Percentiles rank a stretch among this genome's conserved stretches.
These are phyloP conservation scores for Parasitella parasitica DNA, from an alignment of 371 early-diverging fungal genomes.

Conservation along the genomic window DNA sequence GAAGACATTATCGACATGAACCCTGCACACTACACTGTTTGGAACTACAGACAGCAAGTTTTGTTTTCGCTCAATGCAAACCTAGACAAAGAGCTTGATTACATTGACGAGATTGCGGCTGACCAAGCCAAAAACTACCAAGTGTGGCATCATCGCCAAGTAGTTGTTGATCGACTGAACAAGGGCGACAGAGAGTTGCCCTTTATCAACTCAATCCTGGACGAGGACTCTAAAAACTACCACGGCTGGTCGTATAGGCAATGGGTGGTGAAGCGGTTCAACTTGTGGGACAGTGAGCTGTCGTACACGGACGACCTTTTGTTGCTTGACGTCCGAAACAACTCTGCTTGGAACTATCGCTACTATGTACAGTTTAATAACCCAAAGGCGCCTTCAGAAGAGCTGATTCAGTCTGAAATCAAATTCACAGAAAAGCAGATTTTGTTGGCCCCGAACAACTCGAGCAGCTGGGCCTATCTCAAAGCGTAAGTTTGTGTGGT, in stretches of 20 bases:
- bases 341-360: slow-evolving; percentile 98
- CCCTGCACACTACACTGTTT: slow-evolving; percentile 94
- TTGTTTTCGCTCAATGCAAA: slow-evolving; percentile 65
- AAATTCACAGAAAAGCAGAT: slow-evolving; percentile 72
- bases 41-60: slow-evolving; percentile 88
- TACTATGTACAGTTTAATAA: slow-evolving; percentile 69
- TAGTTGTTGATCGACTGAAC: slow-evolving; percentile 66
- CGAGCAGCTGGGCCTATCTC: slow-evolving; percentile 89
- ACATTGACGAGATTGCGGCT: slow-evolving; percentile 65
- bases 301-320: slow-evolving; percentile 68
- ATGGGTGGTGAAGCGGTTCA: slow-evolving; percentile 81
- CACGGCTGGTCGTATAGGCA: slow-evolving; percentile 96
- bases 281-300: slow-evolving; percentile 81
- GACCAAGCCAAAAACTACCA: slow-evolving; percentile 93
- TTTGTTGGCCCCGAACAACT: slow-evolving; percentile 79
- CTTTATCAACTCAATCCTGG: slow-evolving; percentile 71
- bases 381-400: slow-evolving; percentile 42
- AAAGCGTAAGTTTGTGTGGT: slow-evolving; percentile 51
- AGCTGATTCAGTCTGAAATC: slow-evolving; percentile 60
- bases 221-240: slow-evolving; percentile 93
- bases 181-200: slow-evolving; percentile 59
- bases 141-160: slow-evolving; percentile 93
- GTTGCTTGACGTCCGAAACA: slow-evolving; percentile 87
- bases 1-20: slow-evolving; percentile 78
- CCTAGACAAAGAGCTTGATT: slow-evolving; percentile 73